These are phyloP conservation scores for Candida sanyaensis DNA, from an alignment of 1,139 yeast genomes.

Conservation along the genomic window DNA sequence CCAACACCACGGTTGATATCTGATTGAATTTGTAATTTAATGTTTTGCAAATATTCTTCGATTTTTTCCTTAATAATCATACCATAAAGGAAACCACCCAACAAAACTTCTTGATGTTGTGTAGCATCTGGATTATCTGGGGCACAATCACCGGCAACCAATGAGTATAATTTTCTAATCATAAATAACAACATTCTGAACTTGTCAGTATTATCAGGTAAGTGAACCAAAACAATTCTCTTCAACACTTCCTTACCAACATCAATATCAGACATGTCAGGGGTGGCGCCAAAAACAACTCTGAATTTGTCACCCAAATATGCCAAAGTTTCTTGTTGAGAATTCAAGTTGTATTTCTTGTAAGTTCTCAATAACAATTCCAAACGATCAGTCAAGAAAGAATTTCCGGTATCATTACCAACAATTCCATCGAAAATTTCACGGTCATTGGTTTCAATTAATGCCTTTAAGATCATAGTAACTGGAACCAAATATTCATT, in stretches of 20 bases:
- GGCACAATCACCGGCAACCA: conserved; percentile 95
- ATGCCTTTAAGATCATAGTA: conserved; percentile 87
- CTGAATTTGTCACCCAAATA: conserved; percentile 95
- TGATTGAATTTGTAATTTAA: conserved; percentile 72
- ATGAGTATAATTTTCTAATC: conserved; percentile 91
- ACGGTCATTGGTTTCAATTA: conserved; percentile 87
- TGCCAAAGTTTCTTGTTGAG: conserved; percentile 86
- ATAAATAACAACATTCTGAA: conserved; percentile 85
- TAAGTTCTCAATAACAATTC: conserved; percentile 87
- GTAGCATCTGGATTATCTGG: conserved; percentile 99
- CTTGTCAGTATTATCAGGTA: conserved; percentile 72
- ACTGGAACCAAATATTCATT: conserved; percentile 95
- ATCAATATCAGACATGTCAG: conserved; percentile 84
- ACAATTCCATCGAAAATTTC: conserved; percentile 96
- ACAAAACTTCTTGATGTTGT: conserved; percentile 94
- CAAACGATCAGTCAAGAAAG: conserved; percentile 96
- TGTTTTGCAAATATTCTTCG: conserved; percentile 82
- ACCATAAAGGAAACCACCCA: conserved; percentile 96
- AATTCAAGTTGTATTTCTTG: conserved; percentile 75
- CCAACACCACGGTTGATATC: conserved; percentile 83
- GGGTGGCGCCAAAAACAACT: conserved; percentile 86
- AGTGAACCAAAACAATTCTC: conserved; percentile 88
- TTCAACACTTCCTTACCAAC: conserved; percentile 85
- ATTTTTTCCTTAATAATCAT: conserved; percentile 96
- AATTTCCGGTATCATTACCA: conserved; percentile 82